phyloP scores from a whole-genome alignment of 257 asterid species.

The Salvia hispanica region DNA sequence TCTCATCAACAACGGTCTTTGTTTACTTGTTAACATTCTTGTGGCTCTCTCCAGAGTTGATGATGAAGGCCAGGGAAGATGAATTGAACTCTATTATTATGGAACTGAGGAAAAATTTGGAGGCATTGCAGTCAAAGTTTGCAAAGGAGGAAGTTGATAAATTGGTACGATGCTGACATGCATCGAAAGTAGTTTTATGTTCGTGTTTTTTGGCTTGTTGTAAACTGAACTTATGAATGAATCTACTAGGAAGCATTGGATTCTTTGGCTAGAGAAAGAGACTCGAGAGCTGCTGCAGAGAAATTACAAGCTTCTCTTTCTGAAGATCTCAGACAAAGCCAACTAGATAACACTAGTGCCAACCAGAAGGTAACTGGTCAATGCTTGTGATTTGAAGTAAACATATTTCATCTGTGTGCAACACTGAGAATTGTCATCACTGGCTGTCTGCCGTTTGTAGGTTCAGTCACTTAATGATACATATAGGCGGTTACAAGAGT shows the following conservation, averaged over 20 bases:
- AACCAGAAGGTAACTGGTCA: conserved; percentile 62
- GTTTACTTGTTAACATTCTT: conserved; percentile 22
- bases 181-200: not conserved
- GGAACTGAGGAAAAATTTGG: conserved; percentile 72
- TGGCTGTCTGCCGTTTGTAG: conserved; percentile 44
- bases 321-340: conserved; percentile 78
- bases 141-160: conserved; percentile 71
- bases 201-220: not conserved
- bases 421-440: conserved; percentile 9
- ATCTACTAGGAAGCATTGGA: conserved; percentile 74
- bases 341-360: conserved; percentile 55
- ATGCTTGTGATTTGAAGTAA: conserved; percentile 1
- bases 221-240: conserved; percentile 20
- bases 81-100: conserved; percentile 71
- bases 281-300: conserved; percentile 67
- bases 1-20: conserved; percentile 11
- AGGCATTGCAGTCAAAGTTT: conserved; percentile 65
- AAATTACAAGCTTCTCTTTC: conserved; percentile 63
- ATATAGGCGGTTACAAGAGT: conserved; percentile 80
- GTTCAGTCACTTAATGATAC: conserved; percentile 72
- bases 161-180: conserved; percentile 48
- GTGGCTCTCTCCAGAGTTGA: conserved; percentile 46
- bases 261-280: conserved; percentile 66
- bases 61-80: conserved; percentile 79
- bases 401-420: not conserved